phyloP scores from a whole-genome alignment of 345 rosid species.

The Moricandia moricandioides region DNA sequence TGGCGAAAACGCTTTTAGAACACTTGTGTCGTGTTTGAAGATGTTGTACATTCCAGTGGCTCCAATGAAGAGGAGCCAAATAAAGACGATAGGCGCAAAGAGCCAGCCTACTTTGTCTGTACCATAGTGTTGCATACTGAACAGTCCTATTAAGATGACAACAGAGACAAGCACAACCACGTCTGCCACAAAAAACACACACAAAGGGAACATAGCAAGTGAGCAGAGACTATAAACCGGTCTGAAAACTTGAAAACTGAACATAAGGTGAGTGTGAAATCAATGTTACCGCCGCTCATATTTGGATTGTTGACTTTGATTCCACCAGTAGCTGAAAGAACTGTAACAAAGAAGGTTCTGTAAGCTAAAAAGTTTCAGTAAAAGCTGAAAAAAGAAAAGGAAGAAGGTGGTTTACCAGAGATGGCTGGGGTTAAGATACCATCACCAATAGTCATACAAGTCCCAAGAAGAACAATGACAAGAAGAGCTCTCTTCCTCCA shows the following conservation, averaged over 20 bases:
- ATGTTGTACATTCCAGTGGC: constrained; percentile 77
- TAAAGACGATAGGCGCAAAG: constrained; percentile 87
- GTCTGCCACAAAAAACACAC: constrained; percentile 44
- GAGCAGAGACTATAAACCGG: neutral
- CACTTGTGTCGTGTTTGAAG: constrained; percentile 63
- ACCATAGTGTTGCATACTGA: constrained; percentile 95
- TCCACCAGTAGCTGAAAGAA: constrained; percentile 97
- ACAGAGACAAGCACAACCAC: constrained; percentile 73
- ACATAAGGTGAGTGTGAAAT: neutral
- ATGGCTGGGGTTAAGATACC: constrained; percentile 98
- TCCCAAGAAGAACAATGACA: constrained; percentile 74
- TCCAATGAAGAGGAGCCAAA: constrained; percentile 91
- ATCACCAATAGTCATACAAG: constrained; percentile 96
- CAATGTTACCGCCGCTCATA: constrained; percentile 53
- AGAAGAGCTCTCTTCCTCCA: constrained; percentile 69
- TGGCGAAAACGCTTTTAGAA: constrained; percentile 88
- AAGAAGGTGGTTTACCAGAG: constrained; percentile 55
- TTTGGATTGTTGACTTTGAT: constrained; percentile 65
- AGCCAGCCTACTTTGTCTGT: constrained; percentile 93
- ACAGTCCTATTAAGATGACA: constrained; percentile 68
- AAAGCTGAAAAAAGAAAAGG: neutral
- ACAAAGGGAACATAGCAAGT: neutral
- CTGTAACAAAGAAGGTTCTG: constrained; percentile 39
- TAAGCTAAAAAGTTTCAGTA: neutral
- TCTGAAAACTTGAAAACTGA: neutral